Base-by-base conservation (phyloP, 2,329 filamentous ascomycete genomes). In the Cercospora zeae-maydis region DNA sequence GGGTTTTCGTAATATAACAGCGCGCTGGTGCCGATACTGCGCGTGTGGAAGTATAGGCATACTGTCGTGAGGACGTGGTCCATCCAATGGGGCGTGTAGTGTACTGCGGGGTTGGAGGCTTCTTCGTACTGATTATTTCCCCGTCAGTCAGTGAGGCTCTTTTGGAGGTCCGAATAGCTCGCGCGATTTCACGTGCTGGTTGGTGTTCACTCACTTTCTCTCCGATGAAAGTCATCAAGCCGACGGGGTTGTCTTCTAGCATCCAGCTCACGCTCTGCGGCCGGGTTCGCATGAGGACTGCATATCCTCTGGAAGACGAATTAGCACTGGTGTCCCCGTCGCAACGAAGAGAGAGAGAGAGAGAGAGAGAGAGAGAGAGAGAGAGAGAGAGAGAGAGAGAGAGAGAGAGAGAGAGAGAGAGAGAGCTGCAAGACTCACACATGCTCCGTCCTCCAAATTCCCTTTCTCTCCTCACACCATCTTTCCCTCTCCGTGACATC, bases 221-320 rank as follows among this genome's bases (percentile, higher is more conserved):
- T 1, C 78, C 79, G 0, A 81, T 72, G 66, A 77, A 81, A 54
- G 77, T 75, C 69, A 80, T 72, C 45, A 79, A 75, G 0, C 79
- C 79, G 2, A 81, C 69, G 0, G 78, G 79, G 55, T 76, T 79
- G 62, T 80, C 79, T 27, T 78, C 73, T 55, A 79, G 71, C 16
- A 75, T 76, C 34, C 78, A 73, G 1, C 78, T 77, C 19, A 81
- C 76, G 0, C 78, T 81, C 42, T 79, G 77, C 16, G 79, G 79
- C 31, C 77, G 68, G 10, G 77, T 79, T 8, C 77, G 70, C 77
- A 78, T 79, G 56, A 74, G 70, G 19, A 79, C 73, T 1, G 77
- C 78, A 65, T 79, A 80, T 0, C 75, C 76, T 67, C 78, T 76
- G 57, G 9, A 11, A 4, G 5, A 21, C 39, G 21, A 2, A 14